These are phyloP conservation scores for Nosema muscidifuracis DNA, from an alignment of 371 early-diverging fungal genomes.

Conservation along the genomic window DNA sequence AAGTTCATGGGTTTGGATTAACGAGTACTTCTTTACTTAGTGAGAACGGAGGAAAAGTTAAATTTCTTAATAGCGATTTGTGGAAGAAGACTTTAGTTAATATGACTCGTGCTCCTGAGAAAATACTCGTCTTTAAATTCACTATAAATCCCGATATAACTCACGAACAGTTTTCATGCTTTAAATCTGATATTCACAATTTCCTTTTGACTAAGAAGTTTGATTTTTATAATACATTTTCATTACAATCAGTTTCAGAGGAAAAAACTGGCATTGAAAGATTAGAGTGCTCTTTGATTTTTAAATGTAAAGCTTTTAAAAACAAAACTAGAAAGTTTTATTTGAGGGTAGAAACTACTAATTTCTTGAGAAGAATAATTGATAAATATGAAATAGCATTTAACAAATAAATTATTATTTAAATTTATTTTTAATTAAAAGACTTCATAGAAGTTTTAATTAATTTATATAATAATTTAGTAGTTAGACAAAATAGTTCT, in stretches of 20 bases:
- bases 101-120: constrained; percentile 63
- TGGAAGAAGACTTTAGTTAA: constrained; percentile 60
- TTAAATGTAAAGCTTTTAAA: constrained; percentile 56
- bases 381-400: constrained; percentile 15
- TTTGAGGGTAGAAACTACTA: constrained; percentile 56
- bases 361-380: constrained; percentile 44
- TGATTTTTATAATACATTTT: constrained; percentile 60
- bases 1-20: constrained; percentile 56
- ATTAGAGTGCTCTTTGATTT: constrained; percentile 49
- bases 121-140: constrained; percentile 60
- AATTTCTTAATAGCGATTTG: constrained; percentile 60
- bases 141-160: constrained; percentile 39
- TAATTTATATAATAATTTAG: too few species aligned
- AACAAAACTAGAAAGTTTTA: constrained; percentile 59
- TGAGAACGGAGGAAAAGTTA: constrained; percentile 61
- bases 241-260: constrained; percentile 53
- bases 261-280: constrained; percentile 45
- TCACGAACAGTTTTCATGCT: constrained; percentile 24
- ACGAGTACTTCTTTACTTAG: constrained; percentile 57
- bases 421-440: too few species aligned
- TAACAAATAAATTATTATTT: too few species aligned
- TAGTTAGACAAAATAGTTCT: background rate
- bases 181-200: constrained; percentile 55
- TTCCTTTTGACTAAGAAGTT: constrained; percentile 45
- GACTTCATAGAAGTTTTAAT: too few species aligned